Base-by-base conservation (phyloP, 2,329 filamentous ascomycete species). In the Fusarium sp. region DNA sequence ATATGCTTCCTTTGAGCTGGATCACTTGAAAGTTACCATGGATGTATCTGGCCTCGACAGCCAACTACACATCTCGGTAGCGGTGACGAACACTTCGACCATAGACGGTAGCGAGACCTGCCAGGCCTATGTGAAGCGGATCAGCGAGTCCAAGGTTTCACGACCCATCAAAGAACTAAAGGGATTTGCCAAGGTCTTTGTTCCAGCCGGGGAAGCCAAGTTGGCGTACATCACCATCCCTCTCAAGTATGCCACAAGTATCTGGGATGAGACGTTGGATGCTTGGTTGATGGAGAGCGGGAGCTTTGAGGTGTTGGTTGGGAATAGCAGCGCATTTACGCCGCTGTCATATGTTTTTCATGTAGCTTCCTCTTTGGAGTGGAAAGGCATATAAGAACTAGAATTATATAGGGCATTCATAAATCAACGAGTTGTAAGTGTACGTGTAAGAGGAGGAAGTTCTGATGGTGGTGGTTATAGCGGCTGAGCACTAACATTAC, bases 261-360 rank as follows among this genome's bases (percentile, higher is more conserved):
- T 91, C 82, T 94, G 91, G 86, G 91, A 94, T 74, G 92, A 94
- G 83, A 87, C 88, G 69, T 84, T 88, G 12, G 85, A 87, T 64
- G 84, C 89, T 76, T 95, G 92, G 92, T 87, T 89, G 20, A 88
- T 87, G 2, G 92, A 93, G 82, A 86, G 86, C 78, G 93, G 92
- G 33, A 84, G 84, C 56, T 94, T 93, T 79, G 87, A 87, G 64
- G 85, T 94, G 17, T 81, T 91, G 62, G 88, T 93, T 3, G 87
- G 86, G 12, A 84, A 87, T 58, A 92, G 89, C 67, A 93, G 87
- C 72, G 29, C 29, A 22, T 24, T 55, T 55, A 22, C 51, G 4
- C 51, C 31, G 51, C 20, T 55, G 51, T 55, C 29, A 35, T 22
- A 14, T 22, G 11, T 10, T 20, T 55, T 55, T 2, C 29, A 35